Evolutionary conservation across 192 early-diverging fungal genomes (phyloP), one percentile per base, ranked within the genome.

Genomic region (Gigaspora rosea): DNA sequence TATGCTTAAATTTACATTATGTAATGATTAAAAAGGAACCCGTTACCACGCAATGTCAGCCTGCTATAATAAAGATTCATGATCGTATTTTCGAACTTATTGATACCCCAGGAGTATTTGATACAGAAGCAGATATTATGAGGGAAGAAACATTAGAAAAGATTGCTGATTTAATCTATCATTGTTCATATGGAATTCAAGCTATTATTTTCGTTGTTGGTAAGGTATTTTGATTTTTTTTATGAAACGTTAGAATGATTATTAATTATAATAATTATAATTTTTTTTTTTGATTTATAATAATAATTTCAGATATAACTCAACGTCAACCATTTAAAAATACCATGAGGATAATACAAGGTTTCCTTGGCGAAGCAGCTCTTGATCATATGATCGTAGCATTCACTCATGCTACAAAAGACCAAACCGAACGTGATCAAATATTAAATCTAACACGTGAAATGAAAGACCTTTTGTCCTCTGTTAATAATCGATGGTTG

Each of bases 141-240:
- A 35, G 15, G 18, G 63, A 65, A 7, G 2, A 35, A 16, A 8
- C 63, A 18, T 33, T 65, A 20, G 36, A 10, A 16, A 36, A 65
- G 8, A 16, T 65, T 15, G 33, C 63, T 6, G 18, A 65, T 41
- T 7, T 33, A 65, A 65, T 65, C 18, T 36, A 65, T 18, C 63
- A 36, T 65, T 65, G 63, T 65, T 65, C 63, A 15, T 65, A 65
- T n/a, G 63, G 63, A 9, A 65, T 65, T 16, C 63, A 65, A 18
- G 16, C 63, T 8, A 65, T 65, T 65, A 36, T 65, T 12, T 65
- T 65, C 8, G 63, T 65, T 1, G 33, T 65, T 65, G 33, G 63
- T 46, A 65, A 46, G 35, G 27, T 27, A 27, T 27, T 27, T 27
- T 27, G 27, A 27, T 27, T 27, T 27, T 27, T 27, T 27, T 27